Evolutionary conservation across 805 yeast genomes (phyloP).

Genomic region (Yamadazyma nakazawae): DNA sequence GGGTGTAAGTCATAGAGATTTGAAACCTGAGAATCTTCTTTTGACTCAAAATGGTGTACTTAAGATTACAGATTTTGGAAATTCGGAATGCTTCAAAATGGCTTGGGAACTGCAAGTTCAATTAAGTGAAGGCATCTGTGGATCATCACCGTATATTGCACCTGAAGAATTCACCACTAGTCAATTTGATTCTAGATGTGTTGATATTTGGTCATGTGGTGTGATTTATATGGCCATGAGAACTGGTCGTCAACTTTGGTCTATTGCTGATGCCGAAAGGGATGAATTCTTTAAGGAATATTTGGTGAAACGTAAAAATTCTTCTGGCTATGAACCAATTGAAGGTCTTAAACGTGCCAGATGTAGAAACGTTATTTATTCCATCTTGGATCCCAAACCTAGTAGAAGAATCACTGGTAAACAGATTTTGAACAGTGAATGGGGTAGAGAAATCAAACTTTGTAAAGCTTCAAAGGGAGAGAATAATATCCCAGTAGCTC

Average conservation of each 20-base stretch:
- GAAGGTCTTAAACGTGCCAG: conserved; percentile 80
- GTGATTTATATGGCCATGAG: conserved; percentile 92
- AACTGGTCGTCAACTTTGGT: conserved; percentile 93
- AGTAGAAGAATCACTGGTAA: conserved; percentile 80
- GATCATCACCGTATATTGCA: conserved; percentile 86
- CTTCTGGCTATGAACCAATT: conserved; percentile 88
- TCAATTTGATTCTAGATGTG: conserved; percentile 76
- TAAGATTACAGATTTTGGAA: conserved; percentile 88
- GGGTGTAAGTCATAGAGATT: conserved; percentile 88
- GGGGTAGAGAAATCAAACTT: conserved; percentile 87
- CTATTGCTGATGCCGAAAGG: conserved; percentile 64
- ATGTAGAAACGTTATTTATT: conserved; percentile 89
- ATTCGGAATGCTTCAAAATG: conserved; percentile 76
- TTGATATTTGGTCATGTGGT: conserved; percentile 92
- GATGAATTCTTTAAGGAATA: conserved; percentile 82
- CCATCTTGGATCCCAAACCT: conserved; percentile 90
- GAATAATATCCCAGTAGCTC: background rate
- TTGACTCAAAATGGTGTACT: conserved; percentile 68
- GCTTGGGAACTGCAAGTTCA: conserved; percentile 79
- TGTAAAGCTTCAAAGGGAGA: conserved; percentile 64
- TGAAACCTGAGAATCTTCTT: conserved; percentile 83
- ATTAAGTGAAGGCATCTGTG: conserved; percentile 73
- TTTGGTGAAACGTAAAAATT: conserved; percentile 72
- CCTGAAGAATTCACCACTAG: conserved; percentile 73
- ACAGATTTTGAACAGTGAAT: conserved; percentile 87